Evolutionary conservation across 2,329 filamentous ascomycete genomes (phyloP), one percentile per base, ranked within the genome.

Genomic region (Akanthomyces dipterigenus): DNA sequence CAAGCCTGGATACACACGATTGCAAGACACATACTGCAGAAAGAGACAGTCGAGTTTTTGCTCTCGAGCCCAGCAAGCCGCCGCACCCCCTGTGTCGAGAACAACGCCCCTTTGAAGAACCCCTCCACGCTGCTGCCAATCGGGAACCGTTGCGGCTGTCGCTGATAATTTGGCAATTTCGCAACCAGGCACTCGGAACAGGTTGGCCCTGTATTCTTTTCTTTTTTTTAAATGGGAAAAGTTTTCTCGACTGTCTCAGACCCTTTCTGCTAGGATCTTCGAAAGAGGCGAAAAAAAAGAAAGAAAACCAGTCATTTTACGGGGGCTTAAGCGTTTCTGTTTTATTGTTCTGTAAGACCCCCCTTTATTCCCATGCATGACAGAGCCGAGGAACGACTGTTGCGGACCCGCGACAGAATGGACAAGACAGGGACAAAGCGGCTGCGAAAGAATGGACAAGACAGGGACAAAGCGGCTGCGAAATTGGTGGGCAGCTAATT

Each of bases 341-440:
- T 58, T 58, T 50, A 58, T 58, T 58, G 24, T 58, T 58, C 55
- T 58, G 55, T 58, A 58, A 58, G 55, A 50, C 55, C 31, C 36
- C 45, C 22, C 24, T 20, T 18, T 22, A 22, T 26, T 18, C 20
- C 36, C 48, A 20, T 42, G 45, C 55, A 49, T 40, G 34, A 22
- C 55, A 55, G 54, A 40, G 28, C 24, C 36, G 20, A 11, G 34
- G 28, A 40, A 49, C 55, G 43, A 34, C 31, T 34, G 28, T 40
- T n/a, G 31, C 36, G 18, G 36, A 22, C 34, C 38, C 55, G 34
- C 55, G 55, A 56, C 54, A 31, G 34, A 28, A 56, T n/a, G 45
- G 24, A 36, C 18, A 58, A 58, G 55, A 50, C 55, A 58, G 16
- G 55, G 45, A 58, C 55, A 58, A 49, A 49, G 55, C 55, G 43